phyloP scores from a whole-genome alignment of 176 grass and related monocot genomes.

The Musa acuminata region DNA sequence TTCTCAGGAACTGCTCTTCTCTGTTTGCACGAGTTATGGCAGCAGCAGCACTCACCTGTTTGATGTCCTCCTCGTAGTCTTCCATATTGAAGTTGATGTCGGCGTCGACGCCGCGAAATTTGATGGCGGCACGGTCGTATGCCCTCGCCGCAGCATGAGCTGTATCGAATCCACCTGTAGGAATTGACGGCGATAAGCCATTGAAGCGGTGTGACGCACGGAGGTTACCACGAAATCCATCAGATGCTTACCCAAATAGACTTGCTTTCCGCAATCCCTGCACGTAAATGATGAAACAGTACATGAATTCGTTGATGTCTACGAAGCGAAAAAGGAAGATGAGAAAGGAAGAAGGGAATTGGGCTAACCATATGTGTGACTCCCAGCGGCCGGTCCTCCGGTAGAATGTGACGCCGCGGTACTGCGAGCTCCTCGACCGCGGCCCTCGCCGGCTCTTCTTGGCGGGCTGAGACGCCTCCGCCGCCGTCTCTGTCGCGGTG shows the following conservation, averaged over 20 bases:
- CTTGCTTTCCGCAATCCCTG: slow-evolving; percentile 99
- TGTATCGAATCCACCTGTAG: slow-evolving; percentile 95
- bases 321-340: neutral
- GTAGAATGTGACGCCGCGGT: slow-evolving; percentile 98
- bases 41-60: slow-evolving; percentile 37
- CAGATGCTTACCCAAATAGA: slow-evolving; percentile 78
- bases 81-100: slow-evolving; percentile 93
- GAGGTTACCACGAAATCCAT: neutral
- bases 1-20: neutral
- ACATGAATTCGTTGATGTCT: slow-evolving; percentile 12
- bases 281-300: slow-evolving; percentile 30
- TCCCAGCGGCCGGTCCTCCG: slow-evolving; percentile 93
- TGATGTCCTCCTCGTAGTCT: slow-evolving; percentile 91
- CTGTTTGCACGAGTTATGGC: neutral
- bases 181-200: neutral
- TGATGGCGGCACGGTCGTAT: slow-evolving; percentile 94
- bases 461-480: neutral
- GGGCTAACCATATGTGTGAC: slow-evolving; percentile 90
- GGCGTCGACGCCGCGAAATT: slow-evolving; percentile 85
- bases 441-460: slow-evolving; percentile 93
- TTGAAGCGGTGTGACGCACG: neutral
- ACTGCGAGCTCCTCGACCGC: slow-evolving; percentile 91
- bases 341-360: neutral
- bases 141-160: slow-evolving; percentile 93
- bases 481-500: neutral